Conservation (phyloP, 352 stramenopile genomes). For the Phytophthora quininea region DNA sequence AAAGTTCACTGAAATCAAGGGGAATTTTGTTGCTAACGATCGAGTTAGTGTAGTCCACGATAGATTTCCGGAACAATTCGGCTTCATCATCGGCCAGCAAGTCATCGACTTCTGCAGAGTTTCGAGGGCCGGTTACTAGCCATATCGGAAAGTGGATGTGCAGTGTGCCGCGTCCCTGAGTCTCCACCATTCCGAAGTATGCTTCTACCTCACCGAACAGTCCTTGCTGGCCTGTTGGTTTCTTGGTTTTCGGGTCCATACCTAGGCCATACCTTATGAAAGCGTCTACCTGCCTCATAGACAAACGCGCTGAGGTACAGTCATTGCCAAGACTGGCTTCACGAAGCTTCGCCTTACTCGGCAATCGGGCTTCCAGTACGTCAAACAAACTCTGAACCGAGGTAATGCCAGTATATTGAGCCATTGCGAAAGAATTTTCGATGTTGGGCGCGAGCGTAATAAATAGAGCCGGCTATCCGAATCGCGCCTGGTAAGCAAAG, state of each 20-base stretch:
- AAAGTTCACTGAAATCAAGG: too few relatives aligned
- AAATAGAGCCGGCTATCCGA: neutral
- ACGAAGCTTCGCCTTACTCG: neutral
- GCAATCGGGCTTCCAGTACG: too few relatives aligned
- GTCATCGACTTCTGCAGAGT: neutral
- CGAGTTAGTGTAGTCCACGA: too few relatives aligned
- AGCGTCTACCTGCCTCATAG: constrained; percentile 4
- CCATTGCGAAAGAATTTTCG: neutral
- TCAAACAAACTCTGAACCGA: too few relatives aligned
- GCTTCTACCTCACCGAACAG: neutral
- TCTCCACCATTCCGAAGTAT: constrained; percentile 4
- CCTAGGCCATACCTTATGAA: neutral
- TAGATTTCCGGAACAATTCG: neutral
- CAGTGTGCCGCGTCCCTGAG: neutral
- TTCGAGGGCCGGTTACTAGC: neutral
- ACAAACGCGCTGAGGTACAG: neutral
- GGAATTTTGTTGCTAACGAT: too few relatives aligned
- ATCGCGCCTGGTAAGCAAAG: neutral
- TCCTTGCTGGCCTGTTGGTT: neutral
- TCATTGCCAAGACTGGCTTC: constrained; percentile 2
- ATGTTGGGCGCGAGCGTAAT: constrained; percentile 1
- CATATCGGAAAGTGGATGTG: neutral
- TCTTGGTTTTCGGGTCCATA: neutral
- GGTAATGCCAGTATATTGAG: constrained; percentile 1
- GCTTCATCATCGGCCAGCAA: neutral